Base-by-base conservation (phyloP, 768 basidiomycete genomes). In the Amanita brunnescens region DNA sequence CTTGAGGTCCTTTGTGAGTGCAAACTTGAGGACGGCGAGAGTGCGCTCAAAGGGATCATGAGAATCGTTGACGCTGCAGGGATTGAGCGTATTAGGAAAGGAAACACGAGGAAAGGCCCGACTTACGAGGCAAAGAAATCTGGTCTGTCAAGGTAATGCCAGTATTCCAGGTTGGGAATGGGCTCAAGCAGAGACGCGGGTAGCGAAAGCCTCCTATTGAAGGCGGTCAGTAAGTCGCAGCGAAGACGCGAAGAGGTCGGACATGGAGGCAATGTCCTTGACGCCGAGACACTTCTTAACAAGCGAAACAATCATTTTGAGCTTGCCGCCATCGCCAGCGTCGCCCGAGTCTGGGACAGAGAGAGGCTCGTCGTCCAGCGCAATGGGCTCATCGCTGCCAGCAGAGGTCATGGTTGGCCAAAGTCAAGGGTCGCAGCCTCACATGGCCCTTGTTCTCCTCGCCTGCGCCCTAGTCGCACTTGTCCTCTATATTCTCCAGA, bases 251-350 rank as follows among this genome's bases (percentile, higher is more conserved):
- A 23, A 6, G 23, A 24, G 5, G 4, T 79, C 83, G 54, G 59
- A 93, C 93, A 96, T 89, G 29, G 92, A 76, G 55, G 92, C 93
- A 55, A 97, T 90, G 63, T 96, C 94, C 69, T 94, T 93, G 39
- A 95, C 91, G 5, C 92, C 93, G 29, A 96, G 74, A 59, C 80
- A 92, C 68, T 86, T 91, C 73, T 91, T 93, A 57, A 94, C 80
- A 49, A 97, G 79, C 62, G 87, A 83, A 14, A 97, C 73, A 44
- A 97, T 90, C 83, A 94, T 92, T 78, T 87, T 93, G 54, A 96
- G 74, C 75, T 88, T 94, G 42, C 91, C 87, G 54, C 91, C 89
- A 64, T 97, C 94, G 29, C 87, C 85, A 37, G 75, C 61, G 52
- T 91, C 88, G 37, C 72, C 76, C 37, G 76, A 64, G 56, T 89